These are phyloP conservation scores for Raffaelea arxii DNA, from an alignment of 2,329 filamentous ascomycete genomes.

Conservation along the genomic window DNA sequence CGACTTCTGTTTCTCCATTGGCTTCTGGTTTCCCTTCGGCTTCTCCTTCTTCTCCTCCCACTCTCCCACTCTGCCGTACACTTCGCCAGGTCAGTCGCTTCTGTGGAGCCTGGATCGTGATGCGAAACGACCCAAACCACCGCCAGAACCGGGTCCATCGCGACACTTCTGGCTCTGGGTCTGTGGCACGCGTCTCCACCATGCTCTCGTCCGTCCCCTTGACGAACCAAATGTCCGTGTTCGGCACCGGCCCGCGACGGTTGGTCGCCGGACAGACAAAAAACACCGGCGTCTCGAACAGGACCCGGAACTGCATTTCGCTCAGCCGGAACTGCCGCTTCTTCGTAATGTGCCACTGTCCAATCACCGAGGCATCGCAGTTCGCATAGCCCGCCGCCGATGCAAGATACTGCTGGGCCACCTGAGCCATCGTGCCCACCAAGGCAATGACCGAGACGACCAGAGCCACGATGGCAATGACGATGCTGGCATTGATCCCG, in stretches of 20 bases:
- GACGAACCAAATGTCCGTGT: slow-evolving; percentile 24
- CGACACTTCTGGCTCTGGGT: not conserved
- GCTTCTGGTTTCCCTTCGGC: too few relatives aligned
- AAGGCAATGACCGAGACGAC: slow-evolving; percentile 38
- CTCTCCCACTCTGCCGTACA: too few relatives aligned
- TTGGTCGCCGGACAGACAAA: slow-evolving; percentile 37
- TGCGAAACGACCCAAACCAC: too few relatives aligned
- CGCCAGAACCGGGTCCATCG: too few relatives aligned
- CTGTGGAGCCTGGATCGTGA: too few relatives aligned
- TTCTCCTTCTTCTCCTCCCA: not conserved
- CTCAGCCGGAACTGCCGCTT: slow-evolving; percentile 28
- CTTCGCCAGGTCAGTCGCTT: too few relatives aligned
- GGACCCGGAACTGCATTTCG: slow-evolving; percentile 39
- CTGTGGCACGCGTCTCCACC: not conserved
- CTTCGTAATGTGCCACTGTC: slow-evolving; percentile 32
- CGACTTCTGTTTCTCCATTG: too few relatives aligned
- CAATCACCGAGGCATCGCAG: slow-evolving; percentile 38
- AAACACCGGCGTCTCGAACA: slow-evolving; percentile 39
- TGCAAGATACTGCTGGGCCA: slow-evolving; percentile 39
- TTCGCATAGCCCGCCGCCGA: slow-evolving; percentile 40
- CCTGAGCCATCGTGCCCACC: slow-evolving; percentile 33
- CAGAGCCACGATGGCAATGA: slow-evolving; percentile 33
- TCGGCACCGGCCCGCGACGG: slow-evolving; percentile 20
- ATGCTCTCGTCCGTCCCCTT: slow-evolving; percentile 26
- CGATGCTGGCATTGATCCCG: slow-evolving; percentile 12